A percentile compares a stretch with the other conserved stretches of the same genome.
These are phyloP conservation scores for Microbotryum silenes-acaulis DNA, from an alignment of 1,284 basidiomycete species.

Conservation along the genomic window DNA sequence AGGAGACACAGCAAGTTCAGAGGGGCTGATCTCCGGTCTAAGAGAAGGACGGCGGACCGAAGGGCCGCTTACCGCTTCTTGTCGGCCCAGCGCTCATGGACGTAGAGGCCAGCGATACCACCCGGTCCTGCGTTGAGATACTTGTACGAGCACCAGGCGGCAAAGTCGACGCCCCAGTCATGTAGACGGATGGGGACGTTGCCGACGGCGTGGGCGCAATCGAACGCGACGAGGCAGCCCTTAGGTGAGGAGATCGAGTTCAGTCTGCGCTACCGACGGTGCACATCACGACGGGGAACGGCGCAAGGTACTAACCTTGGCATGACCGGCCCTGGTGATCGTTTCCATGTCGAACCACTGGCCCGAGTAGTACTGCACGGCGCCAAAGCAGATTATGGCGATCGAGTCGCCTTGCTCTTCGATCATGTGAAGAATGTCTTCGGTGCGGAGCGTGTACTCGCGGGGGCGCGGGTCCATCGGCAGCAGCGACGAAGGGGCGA, in stretches of 20 bases:
- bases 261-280: conserved; percentile 8
- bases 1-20: background rate
- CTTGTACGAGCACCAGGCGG: conserved; percentile 96
- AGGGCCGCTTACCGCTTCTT: conserved; percentile 8
- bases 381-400: conserved; percentile 80
- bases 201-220: conserved; percentile 90
- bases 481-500: conserved; percentile 67
- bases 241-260: conserved; percentile 39
- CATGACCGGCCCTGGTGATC: conserved; percentile 74
- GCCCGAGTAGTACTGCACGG: conserved; percentile 96
- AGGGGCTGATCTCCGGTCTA: background rate
- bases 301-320: conserved; percentile 49
- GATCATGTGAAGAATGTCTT: conserved; percentile 77
- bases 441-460: conserved; percentile 77
- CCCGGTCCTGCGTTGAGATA: conserved; percentile 95
- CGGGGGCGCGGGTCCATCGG: conserved; percentile 70
- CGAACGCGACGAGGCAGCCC: conserved; percentile 90
- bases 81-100: conserved; percentile 64
- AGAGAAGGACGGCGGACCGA: background rate
- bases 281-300: background rate
- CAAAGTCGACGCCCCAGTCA: conserved; percentile 93
- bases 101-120: conserved; percentile 83
- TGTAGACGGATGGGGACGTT: conserved; percentile 85
- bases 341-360: conserved; percentile 81
- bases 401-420: conserved; percentile 65